Evolutionary conservation across 129 eudicot species (phyloP).

Genomic region (Saussurea involucrata): DNA sequence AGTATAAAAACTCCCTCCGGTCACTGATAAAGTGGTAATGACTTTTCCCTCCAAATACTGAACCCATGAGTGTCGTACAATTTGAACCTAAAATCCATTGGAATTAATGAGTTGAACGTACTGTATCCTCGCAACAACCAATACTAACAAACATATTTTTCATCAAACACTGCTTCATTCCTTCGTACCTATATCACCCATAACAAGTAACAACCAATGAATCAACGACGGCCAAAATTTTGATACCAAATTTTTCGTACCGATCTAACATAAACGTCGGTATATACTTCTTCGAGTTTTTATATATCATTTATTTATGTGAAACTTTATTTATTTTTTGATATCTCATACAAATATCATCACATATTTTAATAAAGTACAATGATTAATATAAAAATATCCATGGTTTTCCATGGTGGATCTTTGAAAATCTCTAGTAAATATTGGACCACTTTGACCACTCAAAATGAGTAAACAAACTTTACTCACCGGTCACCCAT

Average conservation of each 20-base stretch:
- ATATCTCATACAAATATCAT: neutral
- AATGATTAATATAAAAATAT: neutral
- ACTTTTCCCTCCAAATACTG: neutral
- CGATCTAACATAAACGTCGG: neutral
- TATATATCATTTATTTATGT: too few relatives aligned
- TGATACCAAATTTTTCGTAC: neutral
- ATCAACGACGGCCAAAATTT: neutral
- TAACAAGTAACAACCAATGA: neutral
- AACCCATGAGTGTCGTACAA: neutral
- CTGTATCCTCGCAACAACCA: neutral
- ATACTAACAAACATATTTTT: neutral
- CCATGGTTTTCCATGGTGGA: conserved; percentile 16
- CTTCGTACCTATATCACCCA: neutral
- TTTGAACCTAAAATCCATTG: neutral
- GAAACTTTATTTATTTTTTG: neutral
- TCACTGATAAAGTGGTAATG: neutral
- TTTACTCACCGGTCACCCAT: conserved; percentile 13
- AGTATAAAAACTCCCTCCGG: neutral
- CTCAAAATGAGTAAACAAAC: conserved; percentile 22
- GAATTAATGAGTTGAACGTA: neutral
- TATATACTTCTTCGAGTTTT: neutral
- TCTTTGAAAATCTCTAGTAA: conserved; percentile 29
- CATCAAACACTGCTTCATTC: neutral
- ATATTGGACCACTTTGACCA: conserved; percentile 36
- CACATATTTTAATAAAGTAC: too few relatives aligned